phyloP scores from a whole-genome alignment of 2,329 filamentous ascomycete genomes.

The Berkeleyomyces basicola region DNA sequence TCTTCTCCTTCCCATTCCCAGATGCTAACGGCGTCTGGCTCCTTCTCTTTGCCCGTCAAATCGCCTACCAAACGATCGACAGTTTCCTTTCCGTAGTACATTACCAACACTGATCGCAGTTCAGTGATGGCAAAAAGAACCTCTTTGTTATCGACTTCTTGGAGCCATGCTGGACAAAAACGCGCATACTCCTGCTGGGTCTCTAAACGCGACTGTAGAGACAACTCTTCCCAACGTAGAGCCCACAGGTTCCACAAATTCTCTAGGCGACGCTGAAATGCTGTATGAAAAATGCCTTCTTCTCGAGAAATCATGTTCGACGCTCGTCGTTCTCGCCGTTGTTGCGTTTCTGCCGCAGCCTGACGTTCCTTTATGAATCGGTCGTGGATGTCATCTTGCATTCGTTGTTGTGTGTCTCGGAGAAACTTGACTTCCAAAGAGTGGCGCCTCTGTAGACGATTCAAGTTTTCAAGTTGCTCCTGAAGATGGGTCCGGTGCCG shows the following conservation, averaged over 20 bases:
- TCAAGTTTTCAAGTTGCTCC: slow-evolving; percentile 3
- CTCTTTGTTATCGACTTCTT: not conserved
- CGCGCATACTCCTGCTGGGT: not conserved
- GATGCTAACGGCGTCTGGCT: slow-evolving; percentile 6
- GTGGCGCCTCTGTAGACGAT: slow-evolving; percentile 4
- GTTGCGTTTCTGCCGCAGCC: slow-evolving; percentile 4
- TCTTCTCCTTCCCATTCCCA: slow-evolving; percentile 13
- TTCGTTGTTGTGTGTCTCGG: slow-evolving; percentile 11
- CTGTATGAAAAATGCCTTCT: slow-evolving; percentile 8
- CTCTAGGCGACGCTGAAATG: slow-evolving; percentile 7
- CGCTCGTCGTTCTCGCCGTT: slow-evolving; percentile 6
- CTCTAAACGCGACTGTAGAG: not conserved
- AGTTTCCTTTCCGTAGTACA: slow-evolving; percentile 11
- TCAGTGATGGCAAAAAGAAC: slow-evolving; percentile 1
- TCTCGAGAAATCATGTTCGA: slow-evolving; percentile 9
- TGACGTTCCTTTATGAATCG: slow-evolving; percentile 8
- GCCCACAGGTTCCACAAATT: slow-evolving; percentile 11
- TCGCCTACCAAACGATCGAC: not conserved
- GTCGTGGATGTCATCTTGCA: slow-evolving; percentile 9
- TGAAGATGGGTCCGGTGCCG: slow-evolving; percentile 7
- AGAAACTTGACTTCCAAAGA: slow-evolving; percentile 9
- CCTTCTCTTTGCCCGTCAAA: not conserved
- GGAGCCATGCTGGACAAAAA: slow-evolving; percentile 10
- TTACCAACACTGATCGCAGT: slow-evolving; percentile 2
- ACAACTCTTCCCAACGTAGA: slow-evolving; percentile 11